Evolutionary conservation across 2,329 filamentous ascomycete genomes (phyloP).

Genomic region (Dryadomyces quercus-mongolicae): DNA sequence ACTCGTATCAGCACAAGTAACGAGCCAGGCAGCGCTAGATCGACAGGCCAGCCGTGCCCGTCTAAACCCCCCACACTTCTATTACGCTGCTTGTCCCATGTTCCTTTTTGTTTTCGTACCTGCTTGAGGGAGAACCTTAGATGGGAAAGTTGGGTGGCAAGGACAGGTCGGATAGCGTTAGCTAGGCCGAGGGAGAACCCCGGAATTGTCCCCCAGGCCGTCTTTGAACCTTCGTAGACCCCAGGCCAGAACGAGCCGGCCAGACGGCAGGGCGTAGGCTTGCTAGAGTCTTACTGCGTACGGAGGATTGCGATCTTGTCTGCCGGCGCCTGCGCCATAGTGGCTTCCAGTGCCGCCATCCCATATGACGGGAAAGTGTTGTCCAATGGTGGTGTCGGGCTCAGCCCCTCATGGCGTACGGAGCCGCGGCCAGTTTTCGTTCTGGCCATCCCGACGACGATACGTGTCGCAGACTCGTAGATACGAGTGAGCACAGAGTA

Average conservation of each 20-base stretch:
- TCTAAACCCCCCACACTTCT: not conserved
- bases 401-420: not conserved
- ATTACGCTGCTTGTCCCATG: not conserved
- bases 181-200: too few relatives aligned
- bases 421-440: not conserved
- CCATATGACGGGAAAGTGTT: too few relatives aligned
- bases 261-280: too few relatives aligned
- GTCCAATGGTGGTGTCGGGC: too few relatives aligned
- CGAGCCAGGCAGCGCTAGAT: not conserved
- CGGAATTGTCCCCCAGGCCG: too few relatives aligned
- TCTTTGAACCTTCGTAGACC: too few relatives aligned
- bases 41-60: not conserved
- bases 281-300: too few relatives aligned
- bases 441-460: not conserved
- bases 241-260: too few relatives aligned
- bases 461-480: not conserved
- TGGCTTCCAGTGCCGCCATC: too few relatives aligned
- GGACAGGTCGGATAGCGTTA: too few relatives aligned
- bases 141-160: too few relatives aligned
- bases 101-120: not conserved
- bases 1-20: not conserved
- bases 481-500: not conserved
- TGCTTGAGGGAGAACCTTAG: not conserved
- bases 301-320: not conserved
- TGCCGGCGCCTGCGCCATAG: constrained; percentile 1